A percentile compares a stretch with the other conserved stretches of the same genome.
Evolutionary conservation across 345 rosid species (phyloP).

Genomic region (Sisymbrium altissimum): DNA sequence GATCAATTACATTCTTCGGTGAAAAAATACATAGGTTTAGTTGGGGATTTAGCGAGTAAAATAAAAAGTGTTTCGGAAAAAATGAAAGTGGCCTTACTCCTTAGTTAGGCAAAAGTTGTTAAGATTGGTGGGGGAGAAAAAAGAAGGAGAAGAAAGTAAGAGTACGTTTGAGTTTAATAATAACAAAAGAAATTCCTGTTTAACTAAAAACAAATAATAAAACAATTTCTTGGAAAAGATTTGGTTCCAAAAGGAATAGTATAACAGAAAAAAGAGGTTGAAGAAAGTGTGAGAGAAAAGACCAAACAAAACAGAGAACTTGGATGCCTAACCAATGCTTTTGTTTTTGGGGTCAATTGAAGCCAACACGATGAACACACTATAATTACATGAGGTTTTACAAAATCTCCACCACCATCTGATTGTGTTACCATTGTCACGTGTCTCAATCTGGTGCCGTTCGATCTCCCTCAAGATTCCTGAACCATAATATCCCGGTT

Average conservation of each 20-base stretch:
- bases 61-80: background rate
- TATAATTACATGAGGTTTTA: conserved; percentile 2
- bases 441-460: conserved; percentile 6
- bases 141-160: conserved; percentile 3
- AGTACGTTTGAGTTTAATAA: conserved; percentile 10
- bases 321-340: conserved; percentile 40
- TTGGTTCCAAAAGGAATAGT: conserved; percentile 19
- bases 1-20: background rate
- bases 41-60: background rate
- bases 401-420: conserved; percentile 3
- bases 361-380: background rate
- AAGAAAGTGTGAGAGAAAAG: conserved; percentile 13
- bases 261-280: conserved; percentile 16
- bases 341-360: conserved; percentile 19
- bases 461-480: background rate
- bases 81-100: conserved; percentile 17
- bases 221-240: background rate
- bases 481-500: background rate
- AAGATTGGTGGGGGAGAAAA: background rate
- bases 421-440: conserved; percentile 8
- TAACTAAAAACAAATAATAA: conserved; percentile 10
- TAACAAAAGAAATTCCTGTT: background rate
- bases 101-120: conserved; percentile 31
- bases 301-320: conserved; percentile 31
- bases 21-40: background rate